phyloP scores from a whole-genome alignment of 2,329 filamentous ascomycete genomes.

The Aspergillus thermomutatus region DNA sequence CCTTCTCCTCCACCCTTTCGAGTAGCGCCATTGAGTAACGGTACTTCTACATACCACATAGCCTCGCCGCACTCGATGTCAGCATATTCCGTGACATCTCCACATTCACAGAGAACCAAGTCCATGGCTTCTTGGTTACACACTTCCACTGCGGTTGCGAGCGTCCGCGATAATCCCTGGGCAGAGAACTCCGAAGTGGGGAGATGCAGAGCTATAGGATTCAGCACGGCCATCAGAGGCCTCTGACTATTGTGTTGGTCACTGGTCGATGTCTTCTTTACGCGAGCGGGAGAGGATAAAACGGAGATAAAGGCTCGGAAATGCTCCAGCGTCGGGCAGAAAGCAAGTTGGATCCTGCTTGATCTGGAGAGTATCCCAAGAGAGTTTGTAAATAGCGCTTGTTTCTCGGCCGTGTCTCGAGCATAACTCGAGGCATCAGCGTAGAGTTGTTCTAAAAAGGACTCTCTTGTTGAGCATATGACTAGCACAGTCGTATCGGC shows the following conservation, averaged over 20 bases:
- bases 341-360: conserved; percentile 66
- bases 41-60: conserved; percentile 52
- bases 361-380: conserved; percentile 68
- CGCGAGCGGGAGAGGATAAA: conserved; percentile 27
- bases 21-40: conserved; percentile 59
- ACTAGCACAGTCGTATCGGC: conserved; percentile 63
- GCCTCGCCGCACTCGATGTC: conserved; percentile 30
- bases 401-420: conserved; percentile 14
- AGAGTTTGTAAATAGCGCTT: conserved; percentile 58
- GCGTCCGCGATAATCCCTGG: conserved; percentile 45
- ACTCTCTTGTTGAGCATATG: conserved; percentile 63
- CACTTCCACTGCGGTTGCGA: conserved; percentile 40
- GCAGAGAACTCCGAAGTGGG: conserved; percentile 46
- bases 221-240: conserved; percentile 39
- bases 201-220: conserved; percentile 41
- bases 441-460: conserved; percentile 62
- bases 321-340: conserved; percentile 71
- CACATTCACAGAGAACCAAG: conserved; percentile 42
- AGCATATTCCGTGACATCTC: conserved; percentile 25
- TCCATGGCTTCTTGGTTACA: conserved; percentile 27
- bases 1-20: conserved; percentile 48
- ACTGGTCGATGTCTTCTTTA: neutral
- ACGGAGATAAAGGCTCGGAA: conserved; percentile 72
- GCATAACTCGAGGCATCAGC: conserved; percentile 42
- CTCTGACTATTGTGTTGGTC: conserved; percentile 4